These are phyloP conservation scores for Tolypocladium guangdongense DNA, from an alignment of 2,329 filamentous ascomycete species.

Conservation along the genomic window DNA sequence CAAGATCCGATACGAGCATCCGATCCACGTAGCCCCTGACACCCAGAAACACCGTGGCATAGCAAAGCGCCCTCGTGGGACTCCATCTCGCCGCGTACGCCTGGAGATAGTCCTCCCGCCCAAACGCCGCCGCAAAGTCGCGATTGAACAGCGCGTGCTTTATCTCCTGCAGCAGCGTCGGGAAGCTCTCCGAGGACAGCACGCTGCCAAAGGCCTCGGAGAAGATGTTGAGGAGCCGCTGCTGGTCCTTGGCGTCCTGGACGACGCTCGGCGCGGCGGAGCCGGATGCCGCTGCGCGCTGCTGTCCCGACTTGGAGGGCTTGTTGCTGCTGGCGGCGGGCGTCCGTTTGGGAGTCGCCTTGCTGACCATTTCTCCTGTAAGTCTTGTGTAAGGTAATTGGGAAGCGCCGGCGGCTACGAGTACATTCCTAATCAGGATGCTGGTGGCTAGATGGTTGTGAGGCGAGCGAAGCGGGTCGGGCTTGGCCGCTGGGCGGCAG, in stretches of 20 bases:
- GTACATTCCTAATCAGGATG: not conserved
- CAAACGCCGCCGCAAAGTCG: constrained; percentile 75
- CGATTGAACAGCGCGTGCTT: constrained; percentile 79
- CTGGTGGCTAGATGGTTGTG: not conserved
- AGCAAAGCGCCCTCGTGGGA: constrained; percentile 72
- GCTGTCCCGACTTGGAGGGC: not conserved
- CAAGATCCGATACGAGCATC: constrained; percentile 5
- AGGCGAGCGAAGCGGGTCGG: not conserved
- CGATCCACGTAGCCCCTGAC: constrained; percentile 23
- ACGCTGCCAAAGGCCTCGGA: constrained; percentile 46
- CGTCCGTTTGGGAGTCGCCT: not conserved
- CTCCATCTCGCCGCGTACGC: constrained; percentile 90
- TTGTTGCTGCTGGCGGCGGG: not conserved
- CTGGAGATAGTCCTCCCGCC: constrained; percentile 55
- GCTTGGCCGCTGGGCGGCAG: not conserved
- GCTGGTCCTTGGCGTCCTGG: constrained; percentile 33
- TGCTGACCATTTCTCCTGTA: not conserved
- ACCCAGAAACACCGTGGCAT: constrained; percentile 45
- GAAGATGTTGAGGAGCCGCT: constrained; percentile 65
- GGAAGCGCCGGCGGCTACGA: not conserved
- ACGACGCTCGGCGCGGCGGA: not conserved
- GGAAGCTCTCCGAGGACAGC: constrained; percentile 35
- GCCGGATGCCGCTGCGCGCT: not conserved
- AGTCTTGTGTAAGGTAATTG: not conserved
- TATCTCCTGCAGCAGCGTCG: constrained; percentile 60